Conservation (phyloP, 345 rosid species). For the Eucalyptus globulus region DNA sequence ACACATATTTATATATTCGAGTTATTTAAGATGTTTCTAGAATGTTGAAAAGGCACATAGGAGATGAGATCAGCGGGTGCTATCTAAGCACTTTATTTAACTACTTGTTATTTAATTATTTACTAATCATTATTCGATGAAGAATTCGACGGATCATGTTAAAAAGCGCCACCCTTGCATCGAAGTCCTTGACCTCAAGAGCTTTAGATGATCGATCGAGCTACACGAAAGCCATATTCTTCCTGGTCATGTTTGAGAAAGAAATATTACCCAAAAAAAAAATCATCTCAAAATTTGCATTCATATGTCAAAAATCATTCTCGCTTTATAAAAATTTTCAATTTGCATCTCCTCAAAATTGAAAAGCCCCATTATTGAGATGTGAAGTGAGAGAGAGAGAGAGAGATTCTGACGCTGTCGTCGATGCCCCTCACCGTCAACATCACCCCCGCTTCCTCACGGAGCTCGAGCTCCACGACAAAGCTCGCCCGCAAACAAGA, state of each 20-base stretch:
- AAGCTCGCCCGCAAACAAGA: background rate
- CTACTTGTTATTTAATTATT: too few relatives aligned
- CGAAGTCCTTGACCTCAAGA: background rate
- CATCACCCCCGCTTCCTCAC: background rate
- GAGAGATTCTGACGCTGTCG: background rate
- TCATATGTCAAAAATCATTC: background rate
- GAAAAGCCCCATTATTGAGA: background rate
- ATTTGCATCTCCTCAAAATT: background rate
- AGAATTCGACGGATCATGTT: rapidly evolving
- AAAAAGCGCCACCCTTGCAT: background rate
- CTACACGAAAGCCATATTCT: background rate
- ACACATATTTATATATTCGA: background rate
- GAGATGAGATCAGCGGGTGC: rapidly evolving
- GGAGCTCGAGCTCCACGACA: background rate
- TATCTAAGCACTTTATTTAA: background rate
- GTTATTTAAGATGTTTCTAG: background rate
- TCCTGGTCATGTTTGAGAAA: background rate
- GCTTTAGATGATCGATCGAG: background rate
- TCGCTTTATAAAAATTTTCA: background rate
- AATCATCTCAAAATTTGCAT: background rate
- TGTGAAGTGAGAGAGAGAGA: background rate
- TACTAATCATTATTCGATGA: background rate
- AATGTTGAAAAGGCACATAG: background rate
- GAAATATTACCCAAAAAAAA: too few relatives aligned
- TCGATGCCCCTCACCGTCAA: background rate